Base-by-base conservation (phyloP, 1,284 basidiomycete species). In the Ceratobasidium sp. region DNA sequence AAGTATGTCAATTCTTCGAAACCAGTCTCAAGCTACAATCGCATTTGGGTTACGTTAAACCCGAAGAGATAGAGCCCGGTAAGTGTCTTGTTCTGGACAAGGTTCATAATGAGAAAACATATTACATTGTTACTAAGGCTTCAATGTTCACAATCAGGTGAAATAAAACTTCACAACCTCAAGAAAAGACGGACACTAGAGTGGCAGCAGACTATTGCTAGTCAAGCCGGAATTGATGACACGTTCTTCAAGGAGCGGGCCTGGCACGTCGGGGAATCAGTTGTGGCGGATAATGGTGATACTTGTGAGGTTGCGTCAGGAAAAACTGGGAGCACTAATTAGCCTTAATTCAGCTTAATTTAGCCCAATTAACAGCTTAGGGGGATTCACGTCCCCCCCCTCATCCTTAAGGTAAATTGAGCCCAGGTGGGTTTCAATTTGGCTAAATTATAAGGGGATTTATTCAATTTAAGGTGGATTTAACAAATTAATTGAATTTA, bases 1-100 rank as follows among this genome's bases (percentile, higher is more conserved):
- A 55, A 23, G 54, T 55, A 4, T n/a, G 23, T 3, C 54, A 12
- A 2, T 48, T 85, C 4, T 55, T 55, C 12, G 14, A 30, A 12
- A 4, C 54, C 3, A 55, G 23, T 20, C 54, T 55, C 20, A n/a
- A 55, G n/a, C 54, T 55, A 4, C 54, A 55, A 12, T 23, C 54
- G 8, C 23, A 55, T n/a, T 55, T 55, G 27, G 54, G 54, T 3
- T 55, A n/a, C 12, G 23, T 55, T 23, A n/a, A 3, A n/a, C 4
- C 3, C 16, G 16, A 50, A n/a, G 16, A n/a, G 12, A 2, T n/a
- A n/a, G 16, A 50, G 16, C 48, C 48, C 3, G 48, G 16, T 50
- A 50, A 3, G 48, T n/a, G 16, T 14, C 48, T 50, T 50, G 48
- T 50, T 50, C 2, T 18, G 4, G 48, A 14, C 48, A 18, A 5